These are phyloP conservation scores for Aspergillus olivimuriae DNA, from an alignment of 495 filamentous ascomycete genomes.

Conservation along the genomic window DNA sequence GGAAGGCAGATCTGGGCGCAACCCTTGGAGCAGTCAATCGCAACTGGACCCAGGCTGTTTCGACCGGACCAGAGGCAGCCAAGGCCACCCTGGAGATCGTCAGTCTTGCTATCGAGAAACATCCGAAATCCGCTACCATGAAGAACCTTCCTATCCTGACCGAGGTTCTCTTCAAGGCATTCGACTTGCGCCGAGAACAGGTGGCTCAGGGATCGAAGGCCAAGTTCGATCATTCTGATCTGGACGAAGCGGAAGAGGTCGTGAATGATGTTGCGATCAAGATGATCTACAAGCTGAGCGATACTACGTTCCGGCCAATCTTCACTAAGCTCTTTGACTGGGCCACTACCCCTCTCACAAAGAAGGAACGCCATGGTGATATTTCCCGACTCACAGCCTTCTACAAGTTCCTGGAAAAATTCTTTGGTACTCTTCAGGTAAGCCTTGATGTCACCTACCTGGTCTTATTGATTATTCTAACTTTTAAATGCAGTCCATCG, in stretches of 20 bases:
- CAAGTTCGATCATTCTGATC: constrained; percentile 39
- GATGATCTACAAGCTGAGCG: constrained; percentile 95
- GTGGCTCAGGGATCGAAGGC: constrained; percentile 27
- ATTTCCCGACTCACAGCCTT: constrained; percentile 58
- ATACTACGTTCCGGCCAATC: constrained; percentile 90
- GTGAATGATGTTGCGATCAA: constrained; percentile 66
- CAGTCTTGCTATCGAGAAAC: constrained; percentile 61
- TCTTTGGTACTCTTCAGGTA: constrained; percentile 78
- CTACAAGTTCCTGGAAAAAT: constrained; percentile 69
- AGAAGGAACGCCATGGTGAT: constrained; percentile 50
- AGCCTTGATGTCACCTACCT: no score
- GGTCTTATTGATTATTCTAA: constrained; percentile 8
- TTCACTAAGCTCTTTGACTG: constrained; percentile 79
- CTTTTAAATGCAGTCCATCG: constrained; percentile 55
- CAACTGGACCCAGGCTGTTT: constrained; percentile 60
- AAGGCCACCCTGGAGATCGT: constrained; percentile 62
- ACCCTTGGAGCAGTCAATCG: constrained; percentile 62
- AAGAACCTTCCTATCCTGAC: constrained; percentile 64
- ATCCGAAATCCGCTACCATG: constrained; percentile 65
- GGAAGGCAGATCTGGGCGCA: constrained; percentile 62
- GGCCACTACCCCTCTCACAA: constrained; percentile 51
- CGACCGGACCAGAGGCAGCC: constrained; percentile 53
- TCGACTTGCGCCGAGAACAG: constrained; percentile 64
- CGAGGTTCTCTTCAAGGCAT: constrained; percentile 59
- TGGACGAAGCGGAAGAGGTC: constrained; percentile 58